Conservation (phyloP, 805 yeast species). For the Candida railenensis region DNA sequence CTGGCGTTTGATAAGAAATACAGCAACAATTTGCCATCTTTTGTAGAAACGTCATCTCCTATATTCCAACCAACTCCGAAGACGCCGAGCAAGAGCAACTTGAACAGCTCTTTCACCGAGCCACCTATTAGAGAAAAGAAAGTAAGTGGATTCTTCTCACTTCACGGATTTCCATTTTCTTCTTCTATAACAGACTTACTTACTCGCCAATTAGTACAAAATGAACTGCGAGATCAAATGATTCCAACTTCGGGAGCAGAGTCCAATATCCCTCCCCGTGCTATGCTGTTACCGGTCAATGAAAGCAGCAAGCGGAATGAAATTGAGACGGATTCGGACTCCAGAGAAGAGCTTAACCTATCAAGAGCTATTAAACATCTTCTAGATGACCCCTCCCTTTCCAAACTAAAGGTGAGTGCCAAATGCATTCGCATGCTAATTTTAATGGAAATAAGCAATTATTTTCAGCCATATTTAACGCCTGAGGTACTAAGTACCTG, state of each 20-base stretch:
- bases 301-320: too few relatives aligned
- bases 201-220: constrained; percentile 7
- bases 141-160: constrained; percentile 7
- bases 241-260: neutral
- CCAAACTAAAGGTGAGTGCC: neutral
- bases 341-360: neutral
- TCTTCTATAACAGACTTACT: constrained; percentile 11
- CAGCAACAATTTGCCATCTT: neutral
- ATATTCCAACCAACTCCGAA: neutral
- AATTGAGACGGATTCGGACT: too few relatives aligned
- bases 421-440: neutral
- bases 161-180: constrained; percentile 15
- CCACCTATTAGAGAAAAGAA: neutral
- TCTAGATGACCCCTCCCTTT: neutral
- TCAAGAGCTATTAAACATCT: neutral
- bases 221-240: neutral
- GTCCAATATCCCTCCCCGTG: neutral
- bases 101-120: neutral
- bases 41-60: neutral
- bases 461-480: neutral
- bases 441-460: neutral
- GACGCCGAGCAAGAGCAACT: neutral
- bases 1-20: neutral
- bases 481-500: neutral
- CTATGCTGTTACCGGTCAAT: too few relatives aligned